Evolutionary conservation across 202 grass and related monocot species (phyloP).

Genomic region (Zizania palustris): DNA sequence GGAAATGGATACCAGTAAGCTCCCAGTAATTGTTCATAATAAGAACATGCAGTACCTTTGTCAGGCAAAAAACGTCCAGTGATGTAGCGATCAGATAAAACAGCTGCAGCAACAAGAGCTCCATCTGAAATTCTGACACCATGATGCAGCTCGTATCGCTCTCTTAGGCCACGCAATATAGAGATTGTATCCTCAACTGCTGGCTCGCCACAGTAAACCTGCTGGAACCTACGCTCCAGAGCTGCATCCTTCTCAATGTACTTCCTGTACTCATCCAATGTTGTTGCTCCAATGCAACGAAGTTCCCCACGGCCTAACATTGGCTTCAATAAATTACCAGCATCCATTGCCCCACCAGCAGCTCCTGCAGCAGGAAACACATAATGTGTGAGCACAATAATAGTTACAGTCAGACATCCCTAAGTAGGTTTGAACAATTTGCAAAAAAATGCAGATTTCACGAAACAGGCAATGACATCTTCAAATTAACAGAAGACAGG

Average conservation of each 20-base stretch:
- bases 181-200: conserved; percentile 85
- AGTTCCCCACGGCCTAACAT: conserved; percentile 91
- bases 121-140: conserved; percentile 93
- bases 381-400: neutral
- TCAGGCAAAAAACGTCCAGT: conserved; percentile 92
- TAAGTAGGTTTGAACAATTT: neutral
- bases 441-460: neutral
- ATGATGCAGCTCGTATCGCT: conserved; percentile 89
- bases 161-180: conserved; percentile 76
- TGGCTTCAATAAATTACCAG: conserved; percentile 89
- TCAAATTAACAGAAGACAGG: neutral
- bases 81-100: conserved; percentile 87
- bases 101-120: conserved; percentile 85
- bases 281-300: conserved; percentile 93
- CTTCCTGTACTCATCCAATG: conserved; percentile 92
- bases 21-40: neutral
- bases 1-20: neutral
- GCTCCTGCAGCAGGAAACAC: conserved; percentile 57
- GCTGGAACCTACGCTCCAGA: conserved; percentile 91
- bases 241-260: conserved; percentile 98
- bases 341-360: conserved; percentile 85
- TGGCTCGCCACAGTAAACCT: conserved; percentile 91
- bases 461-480: neutral
- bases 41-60: conserved; percentile 62
- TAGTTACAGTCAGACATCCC: conserved; percentile 1